Conservation (phyloP, 2,329 filamentous ascomycete species). For the Aspergillus cejpii region DNA sequence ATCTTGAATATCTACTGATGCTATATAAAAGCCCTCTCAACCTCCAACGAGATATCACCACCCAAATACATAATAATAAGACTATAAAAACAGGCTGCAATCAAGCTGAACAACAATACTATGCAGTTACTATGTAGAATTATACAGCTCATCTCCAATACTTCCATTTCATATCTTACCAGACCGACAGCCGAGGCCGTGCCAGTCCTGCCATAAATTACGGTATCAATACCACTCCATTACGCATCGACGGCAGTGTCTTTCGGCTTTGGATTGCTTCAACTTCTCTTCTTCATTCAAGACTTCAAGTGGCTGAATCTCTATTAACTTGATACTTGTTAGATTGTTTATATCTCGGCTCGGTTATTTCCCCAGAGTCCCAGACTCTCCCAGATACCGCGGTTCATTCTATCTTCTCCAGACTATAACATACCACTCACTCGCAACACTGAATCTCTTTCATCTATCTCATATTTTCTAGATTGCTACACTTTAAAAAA, state of each 20-base stretch:
- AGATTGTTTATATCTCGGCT: too few species aligned
- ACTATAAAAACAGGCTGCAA: too few species aligned
- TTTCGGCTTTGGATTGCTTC: constrained; percentile 15
- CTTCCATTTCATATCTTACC: not conserved
- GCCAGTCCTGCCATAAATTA: constrained; percentile 7
- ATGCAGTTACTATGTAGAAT: not conserved
- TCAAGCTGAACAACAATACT: not conserved
- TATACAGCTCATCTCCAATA: too few species aligned
- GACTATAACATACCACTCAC: not conserved
- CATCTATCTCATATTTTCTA: not conserved
- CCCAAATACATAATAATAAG: not conserved
- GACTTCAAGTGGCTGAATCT: too few species aligned
- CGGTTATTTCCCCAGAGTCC: constrained; percentile 1
- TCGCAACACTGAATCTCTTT: not conserved
- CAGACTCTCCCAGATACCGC: constrained; percentile 6
- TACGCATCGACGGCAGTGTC: constrained; percentile 21
- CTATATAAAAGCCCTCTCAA: too few species aligned
- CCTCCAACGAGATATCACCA: too few species aligned
- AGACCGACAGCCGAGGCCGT: constrained; percentile 21
- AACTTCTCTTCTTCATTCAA: too few species aligned
- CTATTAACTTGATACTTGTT: too few species aligned
- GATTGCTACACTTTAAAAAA: too few species aligned
- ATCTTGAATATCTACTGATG: too few species aligned
- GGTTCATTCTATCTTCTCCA: constrained; percentile 4
- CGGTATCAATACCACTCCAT: constrained; percentile 23